Evolutionary conservation across 1,284 basidiomycete species (phyloP).

Genomic region (Flammula alnicola): DNA sequence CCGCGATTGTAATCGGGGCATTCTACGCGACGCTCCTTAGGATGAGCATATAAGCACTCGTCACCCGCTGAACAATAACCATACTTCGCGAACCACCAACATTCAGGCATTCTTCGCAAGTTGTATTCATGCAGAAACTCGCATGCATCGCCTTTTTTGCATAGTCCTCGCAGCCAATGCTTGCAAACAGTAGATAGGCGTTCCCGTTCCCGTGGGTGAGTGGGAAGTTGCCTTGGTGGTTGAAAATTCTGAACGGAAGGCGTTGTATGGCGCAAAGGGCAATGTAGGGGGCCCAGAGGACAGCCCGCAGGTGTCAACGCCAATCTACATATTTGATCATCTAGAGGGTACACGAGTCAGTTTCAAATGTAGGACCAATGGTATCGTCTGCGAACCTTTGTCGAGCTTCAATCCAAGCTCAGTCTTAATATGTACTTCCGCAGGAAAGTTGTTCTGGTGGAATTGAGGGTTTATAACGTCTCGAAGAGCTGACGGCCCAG

Average conservation of each 20-base stretch:
- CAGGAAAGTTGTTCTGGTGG: constrained; percentile 89
- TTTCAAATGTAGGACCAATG: background rate
- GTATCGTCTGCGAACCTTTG: constrained; percentile 62
- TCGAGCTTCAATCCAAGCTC: constrained; percentile 91
- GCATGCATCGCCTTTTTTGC: constrained; percentile 98
- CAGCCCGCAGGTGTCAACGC: constrained; percentile 82
- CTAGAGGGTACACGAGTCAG: constrained; percentile 42
- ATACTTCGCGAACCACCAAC: constrained; percentile 98
- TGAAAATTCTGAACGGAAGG: constrained; percentile 90
- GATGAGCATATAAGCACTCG: constrained; percentile 97
- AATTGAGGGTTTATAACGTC: constrained; percentile 90
- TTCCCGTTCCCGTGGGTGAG: constrained; percentile 84
- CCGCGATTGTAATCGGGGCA: constrained; percentile 96
- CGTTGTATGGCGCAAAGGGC: constrained; percentile 88
- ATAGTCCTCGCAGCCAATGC: constrained; percentile 97
- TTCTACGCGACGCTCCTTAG: constrained; percentile 91
- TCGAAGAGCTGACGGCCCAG: constrained; percentile 65
- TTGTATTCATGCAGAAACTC: constrained; percentile 99
- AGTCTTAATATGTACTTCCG: constrained; percentile 85
- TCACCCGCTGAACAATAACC: constrained; percentile 98
- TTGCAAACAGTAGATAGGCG: constrained; percentile 96
- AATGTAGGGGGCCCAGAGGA: constrained; percentile 85
- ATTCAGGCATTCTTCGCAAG: constrained; percentile 97
- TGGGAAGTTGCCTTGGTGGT: constrained; percentile 79
- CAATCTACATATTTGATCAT: constrained; percentile 90